Evolutionary conservation across 768 basidiomycete genomes (phyloP).

Genomic region (Psilocybe cubensis): DNA sequence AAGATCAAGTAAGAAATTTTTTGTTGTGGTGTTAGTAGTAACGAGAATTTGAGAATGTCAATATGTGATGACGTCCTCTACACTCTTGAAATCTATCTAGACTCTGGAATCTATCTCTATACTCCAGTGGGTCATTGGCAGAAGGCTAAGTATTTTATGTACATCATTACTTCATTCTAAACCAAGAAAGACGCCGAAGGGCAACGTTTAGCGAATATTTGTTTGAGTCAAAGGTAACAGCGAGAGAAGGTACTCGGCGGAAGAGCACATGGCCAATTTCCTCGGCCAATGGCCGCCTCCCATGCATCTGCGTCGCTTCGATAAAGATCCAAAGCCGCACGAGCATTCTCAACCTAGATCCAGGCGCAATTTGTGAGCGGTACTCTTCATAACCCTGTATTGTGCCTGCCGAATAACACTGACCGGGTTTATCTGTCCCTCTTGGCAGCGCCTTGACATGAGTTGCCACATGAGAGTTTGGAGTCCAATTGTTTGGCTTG

Average conservation of each 20-base stretch:
- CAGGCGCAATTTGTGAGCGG: constrained; percentile 7
- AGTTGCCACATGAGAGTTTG: constrained; percentile 83
- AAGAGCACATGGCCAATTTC: constrained; percentile 76
- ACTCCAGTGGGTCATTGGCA: no score
- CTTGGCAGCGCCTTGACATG: constrained; percentile 78
- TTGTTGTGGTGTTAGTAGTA: background rate
- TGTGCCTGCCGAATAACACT: constrained; percentile 31
- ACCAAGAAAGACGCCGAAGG: constrained; percentile 3
- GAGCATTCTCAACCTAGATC: constrained; percentile 74
- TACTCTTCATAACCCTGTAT: constrained; percentile 10
- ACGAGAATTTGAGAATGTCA: no score
- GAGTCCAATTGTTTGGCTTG: constrained; percentile 71
- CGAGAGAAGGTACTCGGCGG: constrained; percentile 82
- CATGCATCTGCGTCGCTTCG: constrained; percentile 64
- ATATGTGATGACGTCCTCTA: no score
- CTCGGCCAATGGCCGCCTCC: constrained; percentile 61
- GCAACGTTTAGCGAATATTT: constrained; percentile 7
- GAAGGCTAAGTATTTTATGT: no score
- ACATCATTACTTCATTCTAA: background rate
- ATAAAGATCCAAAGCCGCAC: constrained; percentile 59
- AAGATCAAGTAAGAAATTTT: background rate
- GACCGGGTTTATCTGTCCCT: constrained; percentile 74
- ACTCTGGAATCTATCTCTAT: background rate
- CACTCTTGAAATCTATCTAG: background rate
- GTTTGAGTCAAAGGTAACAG: constrained; percentile 61